A percentile compares a stretch with the other conserved stretches of the same genome.
Evolutionary conservation across 805 yeast species (phyloP).

Genomic region (Kuraishia floccosa): DNA sequence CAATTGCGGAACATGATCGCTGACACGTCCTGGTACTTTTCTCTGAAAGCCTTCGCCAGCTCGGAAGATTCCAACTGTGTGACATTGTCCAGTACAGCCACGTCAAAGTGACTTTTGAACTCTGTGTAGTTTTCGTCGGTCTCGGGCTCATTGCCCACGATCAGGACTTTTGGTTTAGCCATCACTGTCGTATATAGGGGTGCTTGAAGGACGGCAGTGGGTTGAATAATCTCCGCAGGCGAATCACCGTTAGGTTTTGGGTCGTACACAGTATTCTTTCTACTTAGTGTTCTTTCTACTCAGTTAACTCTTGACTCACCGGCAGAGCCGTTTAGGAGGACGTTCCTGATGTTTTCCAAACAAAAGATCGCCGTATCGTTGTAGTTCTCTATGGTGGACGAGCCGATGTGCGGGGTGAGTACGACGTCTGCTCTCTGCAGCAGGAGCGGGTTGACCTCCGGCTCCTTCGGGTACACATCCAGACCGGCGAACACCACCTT

Average conservation of each 20-base stretch:
- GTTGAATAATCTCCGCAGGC: too few relatives aligned
- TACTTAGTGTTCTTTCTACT: too few relatives aligned
- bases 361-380: constrained; percentile 39
- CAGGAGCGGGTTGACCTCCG: constrained; percentile 36
- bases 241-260: too few relatives aligned
- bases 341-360: constrained; percentile 40
- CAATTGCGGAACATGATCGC: constrained; percentile 26
- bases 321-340: constrained; percentile 21
- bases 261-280: too few relatives aligned
- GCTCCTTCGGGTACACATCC: constrained; percentile 65
- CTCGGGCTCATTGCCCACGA: too few relatives aligned
- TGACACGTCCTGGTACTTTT: too few relatives aligned
- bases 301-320: constrained; percentile 1
- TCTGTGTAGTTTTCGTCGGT: too few relatives aligned
- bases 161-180: too few relatives aligned
- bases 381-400: constrained; percentile 49
- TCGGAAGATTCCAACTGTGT: too few relatives aligned
- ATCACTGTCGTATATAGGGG: too few relatives aligned
- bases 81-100: not conserved
- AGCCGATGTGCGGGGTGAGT: constrained; percentile 63
- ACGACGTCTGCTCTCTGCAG: constrained; percentile 49
- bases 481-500: constrained; percentile 56
- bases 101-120: not conserved
- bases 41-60: too few relatives aligned
- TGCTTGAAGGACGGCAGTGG: too few relatives aligned